Conservation (phyloP, 139 green algal species). For the Volvox reticuliferus region DNA sequence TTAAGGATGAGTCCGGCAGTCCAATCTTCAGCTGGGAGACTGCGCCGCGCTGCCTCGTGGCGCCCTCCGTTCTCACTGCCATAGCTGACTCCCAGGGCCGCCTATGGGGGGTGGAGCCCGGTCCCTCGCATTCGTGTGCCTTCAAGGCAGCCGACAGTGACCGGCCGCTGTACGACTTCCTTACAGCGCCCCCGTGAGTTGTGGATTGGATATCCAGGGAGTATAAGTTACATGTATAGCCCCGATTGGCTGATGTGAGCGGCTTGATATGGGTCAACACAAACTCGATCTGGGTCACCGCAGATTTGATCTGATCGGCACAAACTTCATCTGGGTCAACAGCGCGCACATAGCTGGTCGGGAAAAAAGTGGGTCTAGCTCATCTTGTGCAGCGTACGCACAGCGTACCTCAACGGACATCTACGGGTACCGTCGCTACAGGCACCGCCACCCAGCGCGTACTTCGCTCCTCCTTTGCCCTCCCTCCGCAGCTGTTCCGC, state of each 20-base stretch:
- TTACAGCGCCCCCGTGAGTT: slow-evolving; percentile 42
- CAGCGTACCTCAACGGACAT: too few species aligned
- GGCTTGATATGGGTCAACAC: neutral
- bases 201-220: neutral
- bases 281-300: too few species aligned
- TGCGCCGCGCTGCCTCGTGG: slow-evolving; percentile 33
- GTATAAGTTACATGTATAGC: too few species aligned
- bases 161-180: slow-evolving; percentile 41
- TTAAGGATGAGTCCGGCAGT: neutral
- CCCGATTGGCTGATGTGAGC: too few species aligned
- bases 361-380: too few species aligned
- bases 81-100: neutral
- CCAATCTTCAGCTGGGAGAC: slow-evolving; percentile 45
- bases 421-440: too few species aligned
- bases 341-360: too few species aligned
- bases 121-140: neutral
- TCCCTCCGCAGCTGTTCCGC: neutral
- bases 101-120: slow-evolving; percentile 22
- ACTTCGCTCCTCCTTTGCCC: neutral
- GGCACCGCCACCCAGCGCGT: too few species aligned
- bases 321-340: neutral
- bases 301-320: neutral
- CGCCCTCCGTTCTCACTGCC: slow-evolving; percentile 2
- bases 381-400: too few species aligned
- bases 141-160: slow-evolving; percentile 41